Base-by-base conservation (phyloP, 768 basidiomycete genomes). In the Hebeloma cylindrosporum region DNA sequence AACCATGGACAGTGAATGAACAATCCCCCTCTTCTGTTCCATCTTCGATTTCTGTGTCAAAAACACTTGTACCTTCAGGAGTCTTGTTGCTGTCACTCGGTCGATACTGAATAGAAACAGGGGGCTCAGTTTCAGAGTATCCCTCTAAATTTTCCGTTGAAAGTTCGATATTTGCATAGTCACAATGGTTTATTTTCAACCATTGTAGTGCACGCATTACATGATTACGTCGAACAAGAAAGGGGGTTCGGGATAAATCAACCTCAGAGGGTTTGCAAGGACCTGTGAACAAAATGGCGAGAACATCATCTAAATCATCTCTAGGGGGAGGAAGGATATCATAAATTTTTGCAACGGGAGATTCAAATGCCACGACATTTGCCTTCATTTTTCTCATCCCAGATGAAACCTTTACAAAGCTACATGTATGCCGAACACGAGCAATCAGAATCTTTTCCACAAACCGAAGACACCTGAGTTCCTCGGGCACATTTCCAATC, bases 251-350 rank as follows among this genome's bases (percentile, higher is more conserved):
- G n/a, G 50, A 37, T 5, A 62, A 54, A 13, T 69, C 66, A 6
- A 59, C 48, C 3, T 46, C 14, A 6, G 59, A 60, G 6, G 68
- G 69, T 20, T 54, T 43, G 16, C 26, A 47, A 3, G 64, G 55
- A 0, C 70, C 68, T 11, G 60, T 67, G 48, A 65, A 70, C 7
- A 71, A 27, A 45, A 70, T 55, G 7, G 67, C 67, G 5, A 72
- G 44, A 0, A 65, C 56, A 13, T 69, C 64, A 53, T 67, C 60
- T 1, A 70, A 23, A 1, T 70, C 66, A 4, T 55, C 51, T 5
- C 40, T 23, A 8, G 53, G 47, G 6, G 61, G 61, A 3, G 63
- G 65, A 1, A 65, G 41, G 5, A 43, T 43, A 11, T 57, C 35
- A 41, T 57, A 61, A 7, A 65, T 42, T 28, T 61, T 63, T 1